A percentile compares a stretch with the other conserved stretches of the same genome.
These are phyloP conservation scores for Limonium bicolor DNA, from an alignment of 148 eudicot genomes.

Conservation along the genomic window DNA sequence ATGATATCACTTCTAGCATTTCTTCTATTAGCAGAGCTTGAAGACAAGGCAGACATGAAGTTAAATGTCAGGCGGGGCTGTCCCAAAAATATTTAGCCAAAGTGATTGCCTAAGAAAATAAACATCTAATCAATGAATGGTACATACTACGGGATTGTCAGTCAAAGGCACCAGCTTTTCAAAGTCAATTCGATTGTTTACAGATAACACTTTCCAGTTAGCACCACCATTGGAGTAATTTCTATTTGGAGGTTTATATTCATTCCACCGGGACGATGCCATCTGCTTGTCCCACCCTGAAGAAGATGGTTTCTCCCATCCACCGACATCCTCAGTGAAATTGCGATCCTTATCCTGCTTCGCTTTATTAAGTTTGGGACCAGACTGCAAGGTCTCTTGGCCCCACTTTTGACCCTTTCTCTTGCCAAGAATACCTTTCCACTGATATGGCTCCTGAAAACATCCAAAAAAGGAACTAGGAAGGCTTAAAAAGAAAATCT, in stretches of 20 bases:
- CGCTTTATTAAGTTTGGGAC: too few relatives aligned
- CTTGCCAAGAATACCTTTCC: slow-evolving; percentile 55
- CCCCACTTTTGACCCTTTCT: slow-evolving; percentile 59
- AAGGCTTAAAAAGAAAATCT: not conserved
- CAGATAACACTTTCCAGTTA: slow-evolving; percentile 12
- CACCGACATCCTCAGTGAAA: too few relatives aligned
- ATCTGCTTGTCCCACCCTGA: too few relatives aligned
- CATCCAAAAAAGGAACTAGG: not conserved
- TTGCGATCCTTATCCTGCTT: too few relatives aligned
- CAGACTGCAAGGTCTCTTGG: too few relatives aligned
- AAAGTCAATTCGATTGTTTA: slow-evolving; percentile 21
- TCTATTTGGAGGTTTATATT: slow-evolving; percentile 10
- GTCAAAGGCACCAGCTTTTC: slow-evolving; percentile 55
- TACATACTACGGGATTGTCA: slow-evolving; percentile 45
- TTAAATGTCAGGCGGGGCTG: too few relatives aligned
- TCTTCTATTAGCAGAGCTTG: too few relatives aligned
- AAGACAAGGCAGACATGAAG: too few relatives aligned
- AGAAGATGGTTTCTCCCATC: too few relatives aligned
- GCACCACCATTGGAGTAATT: slow-evolving; percentile 11
- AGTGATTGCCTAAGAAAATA: not conserved
- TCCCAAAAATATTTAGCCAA: too few relatives aligned
- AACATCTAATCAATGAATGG: not conserved
- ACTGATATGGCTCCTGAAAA: slow-evolving; percentile 26
- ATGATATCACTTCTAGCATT: too few relatives aligned
- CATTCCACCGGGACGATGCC: too few relatives aligned